phyloP scores from a whole-genome alignment of 2,329 filamentous ascomycete genomes.

The Claviceps quebecensis region DNA sequence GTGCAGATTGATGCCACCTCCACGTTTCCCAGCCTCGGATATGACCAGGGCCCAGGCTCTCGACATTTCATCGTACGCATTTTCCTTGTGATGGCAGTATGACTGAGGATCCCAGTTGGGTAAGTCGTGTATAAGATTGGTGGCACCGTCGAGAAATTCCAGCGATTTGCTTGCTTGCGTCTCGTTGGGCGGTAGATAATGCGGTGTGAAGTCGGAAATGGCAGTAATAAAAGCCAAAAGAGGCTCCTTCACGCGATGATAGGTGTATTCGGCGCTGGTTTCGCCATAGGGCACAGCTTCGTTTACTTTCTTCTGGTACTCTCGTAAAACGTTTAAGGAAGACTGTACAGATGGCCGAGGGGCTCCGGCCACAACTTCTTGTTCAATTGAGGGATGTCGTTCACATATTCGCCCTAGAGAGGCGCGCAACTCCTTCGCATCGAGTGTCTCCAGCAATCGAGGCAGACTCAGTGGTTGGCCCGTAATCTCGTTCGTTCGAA shows the following conservation, averaged over 20 bases:
- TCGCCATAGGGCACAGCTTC: conserved; percentile 77
- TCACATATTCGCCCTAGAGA: conserved; percentile 88
- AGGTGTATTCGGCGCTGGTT: conserved; percentile 79
- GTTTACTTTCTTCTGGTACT: conserved; percentile 68
- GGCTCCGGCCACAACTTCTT: conserved; percentile 70
- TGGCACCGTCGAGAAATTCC: conserved; percentile 78
- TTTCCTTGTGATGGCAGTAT: conserved; percentile 85
- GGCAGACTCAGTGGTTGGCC: conserved; percentile 42
- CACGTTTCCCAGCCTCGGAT: conserved; percentile 78
- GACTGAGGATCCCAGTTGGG: conserved; percentile 83
- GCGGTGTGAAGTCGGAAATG: conserved; percentile 83
- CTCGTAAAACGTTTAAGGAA: conserved; percentile 64
- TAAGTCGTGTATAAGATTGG: conserved; percentile 75
- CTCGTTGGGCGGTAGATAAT: conserved; percentile 88
- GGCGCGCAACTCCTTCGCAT: conserved; percentile 67
- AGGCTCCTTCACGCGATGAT: conserved; percentile 77
- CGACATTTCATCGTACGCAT: conserved; percentile 90
- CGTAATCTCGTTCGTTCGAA: conserved; percentile 48
- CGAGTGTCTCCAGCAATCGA: conserved; percentile 86
- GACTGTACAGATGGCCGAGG: conserved; percentile 76
- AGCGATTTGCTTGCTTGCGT: conserved; percentile 70
- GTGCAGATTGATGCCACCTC: conserved; percentile 78
- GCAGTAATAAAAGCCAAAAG: conserved; percentile 74
- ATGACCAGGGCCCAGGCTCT: conserved; percentile 89
- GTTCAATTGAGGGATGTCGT: conserved; percentile 69